Base-by-base conservation (phyloP, 169 alveolate species). In the Besnoitia besnoiti region DNA sequence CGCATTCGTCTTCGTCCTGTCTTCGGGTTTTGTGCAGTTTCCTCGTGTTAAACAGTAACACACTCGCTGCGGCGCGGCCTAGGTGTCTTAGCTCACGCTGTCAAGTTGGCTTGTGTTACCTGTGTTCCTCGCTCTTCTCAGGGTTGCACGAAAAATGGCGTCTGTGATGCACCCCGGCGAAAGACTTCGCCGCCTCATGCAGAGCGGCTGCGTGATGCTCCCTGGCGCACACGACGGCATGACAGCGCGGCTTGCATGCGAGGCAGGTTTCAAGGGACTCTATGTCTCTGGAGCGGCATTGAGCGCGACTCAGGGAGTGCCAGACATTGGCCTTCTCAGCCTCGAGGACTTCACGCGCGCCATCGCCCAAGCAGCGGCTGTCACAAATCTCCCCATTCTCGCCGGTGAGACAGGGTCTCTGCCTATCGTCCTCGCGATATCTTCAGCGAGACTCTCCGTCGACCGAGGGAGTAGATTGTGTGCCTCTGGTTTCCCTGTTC, bases 171-270 rank as follows among this genome's bases (percentile, higher is more conserved):
- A 59, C 51, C 89, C 95, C 4, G 95, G 95, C 30, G 37, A 33
- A 37, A 77, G 92, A 5, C 92, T 93, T 19, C 93, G 98, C 88
- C 59, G 91, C 47, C 92, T 97, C 44, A 92, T 97, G 96, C 61
- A 93, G 67, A 50, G 85, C 35, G 85, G 91, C 46, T 95, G 96
- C 77, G 94, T 96, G 37, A 93, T 95, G 96, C 91, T 96, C 79
- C 98, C 98, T 35, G 98, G 98, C 42, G 98, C 98, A 35, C 96
- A 85, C 95, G 96, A 97, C 77, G 98, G 98, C 44, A 95, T 97
- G 59, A 94, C 92, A 12, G 98, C 92, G 49, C 93, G 95, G 39
- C 73, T 93, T 21, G 92, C 94, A 12, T 88, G 96, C 12, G 73
- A 94, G 55, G 55, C 87, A 85, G 98, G 98, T 14, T 97, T 95